Evolutionary conservation across 1,139 yeast species (phyloP), one percentile per base, ranked within the genome.

Genomic region (Zygoascus sp.): DNA sequence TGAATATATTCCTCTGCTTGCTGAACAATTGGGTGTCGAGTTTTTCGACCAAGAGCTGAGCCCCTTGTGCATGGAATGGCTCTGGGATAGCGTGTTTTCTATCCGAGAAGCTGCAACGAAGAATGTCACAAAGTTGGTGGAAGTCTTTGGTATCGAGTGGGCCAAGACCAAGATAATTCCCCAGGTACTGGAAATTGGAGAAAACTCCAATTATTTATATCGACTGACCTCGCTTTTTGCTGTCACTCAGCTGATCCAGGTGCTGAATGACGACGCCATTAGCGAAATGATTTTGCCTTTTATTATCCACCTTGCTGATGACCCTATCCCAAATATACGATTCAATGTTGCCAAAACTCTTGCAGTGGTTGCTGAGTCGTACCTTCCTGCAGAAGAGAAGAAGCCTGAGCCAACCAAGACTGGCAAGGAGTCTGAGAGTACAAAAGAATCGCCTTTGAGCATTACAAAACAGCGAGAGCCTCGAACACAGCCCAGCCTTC

Each of bases 21-120:
- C 98, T n/a, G 85, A 86, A 59, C 98, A 94, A 67, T 74, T 94
- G 53, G 98, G 98, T 30, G 92, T 85, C 49, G 81, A 88, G 19
- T 89, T 92, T 63, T 94, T 94, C 69, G 94, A 92, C 66, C 84
- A 87, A 61, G 96, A 92, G 60, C 74, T 94, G 58, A 90, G 95
- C 53, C 81, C 86, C 43, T 73, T 94, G 57, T 94, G 97, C 63
- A 79, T 94, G 80, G 85, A 92, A 19, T 94, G 98, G 97, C 74
- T 94, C 56, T 90, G 97, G 96, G 99, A 94, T 69, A 86, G 94
- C 13, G 98, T 94, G 36, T 92, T 80, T 67, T 92, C 97, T 6
- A 90, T 94, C 54, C 81, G 99, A 67, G 95, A 89, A 58, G 98
- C 98, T 11, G 97, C 97, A 1, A 96, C 94, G 30, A 70, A 75